Conservation (phyloP, 2,329 filamentous ascomycete species). For the Trematosphaeria pertusa region DNA sequence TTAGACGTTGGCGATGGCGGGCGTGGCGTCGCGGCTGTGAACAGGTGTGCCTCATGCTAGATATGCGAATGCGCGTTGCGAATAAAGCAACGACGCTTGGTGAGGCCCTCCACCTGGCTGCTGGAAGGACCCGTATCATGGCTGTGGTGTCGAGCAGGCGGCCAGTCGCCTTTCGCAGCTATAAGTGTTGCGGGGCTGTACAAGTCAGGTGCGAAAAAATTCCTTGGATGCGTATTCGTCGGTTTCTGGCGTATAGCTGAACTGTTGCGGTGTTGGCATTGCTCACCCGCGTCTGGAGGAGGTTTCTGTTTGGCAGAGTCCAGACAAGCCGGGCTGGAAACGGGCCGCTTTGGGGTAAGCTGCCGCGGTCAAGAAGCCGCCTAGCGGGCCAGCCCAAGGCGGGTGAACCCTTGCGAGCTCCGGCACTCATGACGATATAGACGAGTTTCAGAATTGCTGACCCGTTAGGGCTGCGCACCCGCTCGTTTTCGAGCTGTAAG, state of each 20-base stretch:
- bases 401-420: slow-evolving; percentile 19
- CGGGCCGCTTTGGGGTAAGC: slow-evolving; percentile 14
- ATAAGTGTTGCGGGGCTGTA: background rate
- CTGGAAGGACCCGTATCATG: background rate
- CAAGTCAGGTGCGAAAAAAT: no score
- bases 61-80: no score
- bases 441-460: slow-evolving; percentile 14
- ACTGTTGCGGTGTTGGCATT: slow-evolving; percentile 7
- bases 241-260: slow-evolving; percentile 1
- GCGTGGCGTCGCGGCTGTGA: no score
- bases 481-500: slow-evolving; percentile 6
- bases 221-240: background rate
- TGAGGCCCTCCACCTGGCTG: background rate
- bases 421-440: slow-evolving; percentile 2
- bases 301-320: background rate
- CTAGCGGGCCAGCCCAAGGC: slow-evolving; percentile 24
- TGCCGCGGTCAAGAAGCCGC: slow-evolving; percentile 19
- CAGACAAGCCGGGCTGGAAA: no score
- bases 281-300: background rate
- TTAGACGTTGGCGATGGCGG: no score
- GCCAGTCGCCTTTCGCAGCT: background rate
- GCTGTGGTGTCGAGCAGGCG: background rate
- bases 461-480: background rate
- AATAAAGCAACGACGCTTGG: no score
- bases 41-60: no score